Base-by-base conservation (phyloP, 805 yeast genomes). In the Candida glaebosa region DNA sequence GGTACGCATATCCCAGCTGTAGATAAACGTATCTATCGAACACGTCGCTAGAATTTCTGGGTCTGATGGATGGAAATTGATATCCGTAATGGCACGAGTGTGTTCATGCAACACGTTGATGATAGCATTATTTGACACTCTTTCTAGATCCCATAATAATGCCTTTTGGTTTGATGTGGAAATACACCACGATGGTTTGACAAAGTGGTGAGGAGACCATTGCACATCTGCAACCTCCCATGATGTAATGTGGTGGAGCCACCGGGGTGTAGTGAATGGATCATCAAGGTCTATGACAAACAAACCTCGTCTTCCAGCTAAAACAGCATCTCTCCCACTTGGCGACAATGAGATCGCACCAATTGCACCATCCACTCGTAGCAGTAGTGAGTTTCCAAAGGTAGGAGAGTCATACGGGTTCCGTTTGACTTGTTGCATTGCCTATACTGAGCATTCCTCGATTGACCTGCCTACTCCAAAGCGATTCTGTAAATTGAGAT, bases 211-310 rank as follows among this genome's bases (percentile, higher is more conserved):
- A 0, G 97, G 96, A 2, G 95, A 87, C 98, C 99, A 93, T 61
- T 93, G 98, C 1, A 91, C 97, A 59, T 91, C 97, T 0, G 99
- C 96, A 3, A 93, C 99, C 60, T 93, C 98, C 98, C 98, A 93
- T 0, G 95, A 81, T 0, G 97, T 91, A 26, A 81, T 73, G 56
- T 93, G 96, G 41, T 82, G 95, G 12, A 93, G 75, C 90, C 95
- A 88, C 44, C 99, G 70, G 0, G 99, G 99, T 1, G 95, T 89
- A 0, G 91, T 79, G 62, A 87, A 91, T 1, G 98, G 99, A 59
- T 93, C 96, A 54, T 91, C 96, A 32, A 93, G 63, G 63, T 93
- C 98, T n/a, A 91, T 82, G 30, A 93, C 81, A 59, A 82, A 86
- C 10, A 93, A 70, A 0, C 99, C 99, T 41, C 82, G 73, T 39